phyloP scores from a whole-genome alignment of 257 asterid genomes.

The Thymus mandschuricus region DNA sequence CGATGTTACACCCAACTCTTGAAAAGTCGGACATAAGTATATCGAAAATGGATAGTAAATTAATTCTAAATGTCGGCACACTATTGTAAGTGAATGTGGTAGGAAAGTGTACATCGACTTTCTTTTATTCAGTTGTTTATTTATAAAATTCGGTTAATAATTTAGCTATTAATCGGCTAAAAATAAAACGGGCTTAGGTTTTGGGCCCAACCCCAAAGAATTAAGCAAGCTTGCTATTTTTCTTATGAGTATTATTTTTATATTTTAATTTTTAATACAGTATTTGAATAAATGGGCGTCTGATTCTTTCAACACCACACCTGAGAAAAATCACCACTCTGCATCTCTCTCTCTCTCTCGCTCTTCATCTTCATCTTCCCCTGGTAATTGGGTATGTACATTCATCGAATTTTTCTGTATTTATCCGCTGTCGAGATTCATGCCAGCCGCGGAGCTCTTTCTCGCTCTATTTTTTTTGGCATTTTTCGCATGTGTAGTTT shows the following conservation, averaged over 20 bases:
- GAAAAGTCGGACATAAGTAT: no score
- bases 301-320: slow-evolving; percentile 3
- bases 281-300: no score
- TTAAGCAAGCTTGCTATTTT: neutral
- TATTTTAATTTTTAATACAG: no score
- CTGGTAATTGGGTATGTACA: slow-evolving; percentile 18
- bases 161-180: no score
- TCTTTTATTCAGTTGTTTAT: no score
- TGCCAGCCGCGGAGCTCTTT: slow-evolving; percentile 12
- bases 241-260: no score
- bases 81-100: no score
- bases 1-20: no score
- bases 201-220: slow-evolving; percentile 21
- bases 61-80: no score
- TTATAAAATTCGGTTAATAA: no score
- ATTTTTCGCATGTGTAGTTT: neutral
- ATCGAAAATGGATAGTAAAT: no score
- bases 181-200: neutral
- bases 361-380: neutral
- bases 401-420: neutral
- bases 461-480: neutral
- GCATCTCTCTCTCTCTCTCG: neutral
- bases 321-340: slow-evolving; percentile 2
- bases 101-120: no score
- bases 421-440: neutral